Evolutionary conservation across 2,329 filamentous ascomycete species (phyloP).

Genomic region (Fusarium sp.): DNA sequence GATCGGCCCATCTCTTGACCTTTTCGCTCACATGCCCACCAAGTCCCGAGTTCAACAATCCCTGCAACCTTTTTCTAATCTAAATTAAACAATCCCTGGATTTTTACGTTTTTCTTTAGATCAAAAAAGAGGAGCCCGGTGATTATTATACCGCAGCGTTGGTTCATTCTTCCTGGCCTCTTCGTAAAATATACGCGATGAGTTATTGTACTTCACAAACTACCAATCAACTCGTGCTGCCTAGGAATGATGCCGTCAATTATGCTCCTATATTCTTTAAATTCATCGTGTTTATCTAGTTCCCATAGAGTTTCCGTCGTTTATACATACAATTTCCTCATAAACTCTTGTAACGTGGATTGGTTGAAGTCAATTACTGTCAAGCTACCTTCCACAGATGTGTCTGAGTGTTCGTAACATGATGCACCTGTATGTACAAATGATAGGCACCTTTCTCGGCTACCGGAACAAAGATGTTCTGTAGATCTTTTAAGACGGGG

Average conservation of each 20-base stretch:
- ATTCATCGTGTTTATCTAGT: slow-evolving; percentile 8
- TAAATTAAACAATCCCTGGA: slow-evolving; percentile 4
- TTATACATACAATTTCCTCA: slow-evolving; percentile 21
- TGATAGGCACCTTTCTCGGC: slow-evolving; percentile 1
- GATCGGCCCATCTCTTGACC: slow-evolving; percentile 41
- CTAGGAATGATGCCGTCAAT: slow-evolving; percentile 17
- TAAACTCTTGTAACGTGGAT: not conserved
- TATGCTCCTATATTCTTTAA: slow-evolving; percentile 1
- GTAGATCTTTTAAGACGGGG: not conserved
- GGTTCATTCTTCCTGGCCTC: slow-evolving; percentile 1
- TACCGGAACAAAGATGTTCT: slow-evolving; percentile 6
- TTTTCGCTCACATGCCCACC: not conserved
- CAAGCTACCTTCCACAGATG: not conserved
- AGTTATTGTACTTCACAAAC: slow-evolving; percentile 15
- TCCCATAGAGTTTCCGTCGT: not conserved
- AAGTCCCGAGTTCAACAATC: slow-evolving; percentile 28
- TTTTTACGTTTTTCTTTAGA: not conserved
- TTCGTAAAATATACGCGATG: not conserved
- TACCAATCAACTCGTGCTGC: slow-evolving; percentile 18
- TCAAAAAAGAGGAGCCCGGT: slow-evolving; percentile 4
- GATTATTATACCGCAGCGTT: not conserved
- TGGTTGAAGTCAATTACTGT: slow-evolving; percentile 1
- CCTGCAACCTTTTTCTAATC: slow-evolving; percentile 24
- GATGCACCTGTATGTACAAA: not conserved
- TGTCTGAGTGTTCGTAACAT: not conserved